A percentile compares a stretch with the other conserved stretches of the same genome.
phyloP scores from a whole-genome alignment of 768 basidiomycete genomes.

The Russula virescens region DNA sequence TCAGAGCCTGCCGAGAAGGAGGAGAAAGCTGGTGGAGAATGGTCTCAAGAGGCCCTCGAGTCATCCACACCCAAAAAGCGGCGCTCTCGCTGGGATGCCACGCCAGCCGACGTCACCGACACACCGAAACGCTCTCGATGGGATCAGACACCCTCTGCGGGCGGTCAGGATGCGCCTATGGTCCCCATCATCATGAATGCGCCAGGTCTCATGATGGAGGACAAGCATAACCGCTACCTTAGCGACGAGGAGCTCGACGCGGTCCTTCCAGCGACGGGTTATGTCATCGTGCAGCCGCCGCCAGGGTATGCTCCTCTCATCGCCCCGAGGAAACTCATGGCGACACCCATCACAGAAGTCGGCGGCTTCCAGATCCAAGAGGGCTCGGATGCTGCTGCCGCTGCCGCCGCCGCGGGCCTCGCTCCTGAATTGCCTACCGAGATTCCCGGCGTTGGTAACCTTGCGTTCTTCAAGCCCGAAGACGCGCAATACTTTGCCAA shows the following conservation, averaged over 20 bases:
- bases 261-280: slow-evolving; percentile 80
- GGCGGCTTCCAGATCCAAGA: slow-evolving; percentile 97
- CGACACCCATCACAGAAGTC: slow-evolving; percentile 46
- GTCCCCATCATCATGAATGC: slow-evolving; percentile 84
- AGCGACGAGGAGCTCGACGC: slow-evolving; percentile 94
- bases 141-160: slow-evolving; percentile 86
- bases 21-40: slow-evolving; percentile 54
- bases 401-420: slow-evolving; percentile 86
- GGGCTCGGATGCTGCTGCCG: slow-evolving; percentile 82
- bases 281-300: slow-evolving; percentile 88
- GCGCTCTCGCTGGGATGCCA: slow-evolving; percentile 94
- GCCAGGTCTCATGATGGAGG: slow-evolving; percentile 76
- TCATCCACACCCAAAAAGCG: slow-evolving; percentile 81
- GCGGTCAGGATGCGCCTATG: slow-evolving; percentile 56
- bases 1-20: slow-evolving; percentile 56
- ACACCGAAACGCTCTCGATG: slow-evolving; percentile 90
- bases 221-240: slow-evolving; percentile 94
- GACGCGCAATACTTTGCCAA: slow-evolving; percentile 98
- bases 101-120: slow-evolving; percentile 70
- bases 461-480: slow-evolving; percentile 98
- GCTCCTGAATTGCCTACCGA: slow-evolving; percentile 93
- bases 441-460: slow-evolving; percentile 93
- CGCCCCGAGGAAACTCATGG: slow-evolving; percentile 47
- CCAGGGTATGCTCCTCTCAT: slow-evolving; percentile 84
- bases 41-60: slow-evolving; percentile 72